These are phyloP conservation scores for Papiliotrema fonsecae DNA, from an alignment of 1,284 basidiomycete species.

Conservation along the genomic window DNA sequence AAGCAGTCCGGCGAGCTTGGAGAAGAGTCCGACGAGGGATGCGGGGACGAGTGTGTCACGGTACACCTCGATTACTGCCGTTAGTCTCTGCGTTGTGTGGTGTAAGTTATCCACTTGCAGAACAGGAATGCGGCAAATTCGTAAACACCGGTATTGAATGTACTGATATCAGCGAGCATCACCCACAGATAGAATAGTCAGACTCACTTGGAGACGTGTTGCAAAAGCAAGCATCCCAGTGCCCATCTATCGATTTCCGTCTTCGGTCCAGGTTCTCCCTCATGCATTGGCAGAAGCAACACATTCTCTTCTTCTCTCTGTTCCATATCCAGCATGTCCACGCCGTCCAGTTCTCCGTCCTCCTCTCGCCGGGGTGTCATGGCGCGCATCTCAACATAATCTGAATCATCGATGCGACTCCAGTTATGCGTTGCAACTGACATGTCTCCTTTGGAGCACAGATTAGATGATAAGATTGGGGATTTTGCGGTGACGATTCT, in stretches of 20 bases:
- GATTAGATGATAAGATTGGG: too few species aligned
- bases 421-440: not conserved
- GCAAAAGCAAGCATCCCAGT: not conserved
- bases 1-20: conserved; percentile 46
- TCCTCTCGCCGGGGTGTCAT: not conserved
- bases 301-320: not conserved
- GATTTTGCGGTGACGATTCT: too few species aligned
- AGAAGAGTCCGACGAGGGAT: conserved; percentile 50
- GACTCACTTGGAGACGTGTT: not conserved
- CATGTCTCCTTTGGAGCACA: too few species aligned
- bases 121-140: conserved; percentile 41
- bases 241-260: not conserved
- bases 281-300: not conserved
- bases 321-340: not conserved
- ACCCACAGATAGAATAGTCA: not conserved
- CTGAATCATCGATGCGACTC: not conserved
- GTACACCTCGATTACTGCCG: conserved; percentile 42
- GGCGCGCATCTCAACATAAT: not conserved
- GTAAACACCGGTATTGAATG: conserved; percentile 21
- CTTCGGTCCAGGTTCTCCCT: not conserved
- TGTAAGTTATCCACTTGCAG: conserved; percentile 12
- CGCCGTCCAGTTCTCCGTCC: not conserved
- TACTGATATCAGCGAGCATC: conserved; percentile 8
- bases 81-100: conserved; percentile 4
- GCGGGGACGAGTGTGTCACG: conserved; percentile 48